A percentile compares a stretch with the other conserved stretches of the same genome.
These are phyloP conservation scores for Simmondsia chinensis DNA, from an alignment of 148 eudicot species.

Conservation along the genomic window DNA sequence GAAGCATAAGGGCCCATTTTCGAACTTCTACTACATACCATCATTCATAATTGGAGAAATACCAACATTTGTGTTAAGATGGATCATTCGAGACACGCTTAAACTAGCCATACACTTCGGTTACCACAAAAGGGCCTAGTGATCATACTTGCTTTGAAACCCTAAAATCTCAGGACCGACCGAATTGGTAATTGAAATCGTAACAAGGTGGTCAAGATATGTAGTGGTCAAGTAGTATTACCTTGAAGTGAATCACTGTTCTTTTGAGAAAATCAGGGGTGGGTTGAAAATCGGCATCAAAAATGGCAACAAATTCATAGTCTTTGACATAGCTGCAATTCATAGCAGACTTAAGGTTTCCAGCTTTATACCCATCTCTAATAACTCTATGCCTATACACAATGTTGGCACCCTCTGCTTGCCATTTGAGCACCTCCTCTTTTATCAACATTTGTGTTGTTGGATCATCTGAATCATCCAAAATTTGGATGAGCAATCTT, in stretches of 20 bases:
- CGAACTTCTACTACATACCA: too few species aligned
- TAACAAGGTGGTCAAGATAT: not conserved
- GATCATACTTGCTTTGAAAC: too few species aligned
- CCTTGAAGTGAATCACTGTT: conserved; percentile 91
- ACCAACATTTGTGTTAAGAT: too few species aligned
- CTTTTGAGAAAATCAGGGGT: conserved; percentile 60
- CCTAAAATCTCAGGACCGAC: too few species aligned
- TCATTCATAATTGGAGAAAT: too few species aligned
- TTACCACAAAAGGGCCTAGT: too few species aligned
- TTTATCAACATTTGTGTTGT: conserved; percentile 63
- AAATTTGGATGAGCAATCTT: conserved; percentile 61
- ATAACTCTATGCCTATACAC: conserved; percentile 71
- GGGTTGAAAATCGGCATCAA: conserved; percentile 97
- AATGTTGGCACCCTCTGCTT: conserved; percentile 73
- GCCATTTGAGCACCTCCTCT: conserved; percentile 87
- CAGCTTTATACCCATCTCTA: conserved; percentile 93
- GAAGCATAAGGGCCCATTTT: too few species aligned
- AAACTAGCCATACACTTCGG: too few species aligned
- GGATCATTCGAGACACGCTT: too few species aligned
- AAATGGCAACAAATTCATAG: conserved; percentile 92
- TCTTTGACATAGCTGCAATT: conserved; percentile 85
- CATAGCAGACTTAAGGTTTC: conserved; percentile 98
- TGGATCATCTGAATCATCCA: conserved; percentile 91
- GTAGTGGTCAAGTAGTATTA: conserved; percentile 7
- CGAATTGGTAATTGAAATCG: too few species aligned